Evolutionary conservation across 2,329 filamentous ascomycete species (phyloP), one percentile per base, ranked within the genome.

Genomic region (Blastomyces parvus): DNA sequence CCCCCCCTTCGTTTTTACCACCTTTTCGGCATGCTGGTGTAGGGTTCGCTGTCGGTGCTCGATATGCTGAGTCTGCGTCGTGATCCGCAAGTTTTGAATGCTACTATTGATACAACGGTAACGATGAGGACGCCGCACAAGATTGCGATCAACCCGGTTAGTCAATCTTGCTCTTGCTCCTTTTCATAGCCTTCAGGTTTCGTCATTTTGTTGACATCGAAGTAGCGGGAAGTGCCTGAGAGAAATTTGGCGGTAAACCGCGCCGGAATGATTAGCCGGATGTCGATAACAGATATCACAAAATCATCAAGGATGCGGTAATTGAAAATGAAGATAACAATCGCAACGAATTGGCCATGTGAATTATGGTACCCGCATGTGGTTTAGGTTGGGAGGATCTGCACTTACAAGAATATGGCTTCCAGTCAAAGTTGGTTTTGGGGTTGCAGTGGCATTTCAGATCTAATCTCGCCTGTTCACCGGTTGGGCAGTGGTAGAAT

Each of bases 381-480:
- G 13, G 4, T n/a, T 22, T 40, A n/a, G 9, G 0, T 58, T 42
- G 33, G 22, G n/a, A 7, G 22, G n/a, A 7, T 40, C 9, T 58
- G 22, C 22, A 81, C 90, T 81, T 85, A 95, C 92, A 97, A 75
- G 91, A 96, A 76, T 97, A 97, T 61, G 90, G 89, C 78, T 96
- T 97, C 95, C 95, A 99, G 78, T 99, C 94, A 82, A 99, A 99
- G 81, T 99, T 99, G 65, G 97, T 90, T 72, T 88, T 87, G 8
- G 94, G 93, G 73, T 99, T 91, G 80, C 94, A 99, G 77, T 92
- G 88, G 77, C 94, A 99, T 74, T 90, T 92, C 69, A 93, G 85
- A 68, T 96, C 88, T 62, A 92, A 77, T 67, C 92, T 86, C 62
- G 84, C 86, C 78, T 96, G 84, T 78, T 97, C 91, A 62, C 88